Evolutionary conservation across 2,329 filamentous ascomycete genomes (phyloP), one percentile per base, ranked within the genome.

Genomic region (Drechmeria coniospora): DNA sequence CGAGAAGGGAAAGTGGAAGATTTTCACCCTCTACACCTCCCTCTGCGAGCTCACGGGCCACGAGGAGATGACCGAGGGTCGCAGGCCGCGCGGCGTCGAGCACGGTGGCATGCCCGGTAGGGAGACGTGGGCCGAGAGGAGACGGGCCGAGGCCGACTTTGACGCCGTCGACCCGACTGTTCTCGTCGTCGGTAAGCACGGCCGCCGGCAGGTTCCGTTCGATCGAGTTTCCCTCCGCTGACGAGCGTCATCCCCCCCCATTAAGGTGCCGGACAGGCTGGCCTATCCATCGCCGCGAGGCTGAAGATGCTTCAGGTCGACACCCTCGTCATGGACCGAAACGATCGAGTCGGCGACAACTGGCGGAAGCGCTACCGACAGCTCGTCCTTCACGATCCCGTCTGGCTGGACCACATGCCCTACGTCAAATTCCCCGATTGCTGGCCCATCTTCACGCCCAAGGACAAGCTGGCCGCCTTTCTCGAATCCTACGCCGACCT

Each of bases 381-480:
- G 33, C 63, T 80, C 0, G 72, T 79, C 1, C 63, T 76, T 0
- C 75, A 81, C 38, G 75, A 79, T 37, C 72, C 74, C 0, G 67
- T 79, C 2, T 74, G 59, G 56, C 67, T 61, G 32, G 62, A 67
- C 29, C 65, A 72, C 40, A 53, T 78, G 54, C 69, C 75, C 0
- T 80, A 77, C 43, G 38, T 81, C 4, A 51, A 54, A 0, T 81
- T 79, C 42, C 76, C 75, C 0, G 42, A 60, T 0, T 61, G 63
- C 28, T 81, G 75, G 75, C 75, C 75, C 4, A 54, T 76, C 11
- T 81, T 77, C 45, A 78, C 74, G 0, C 73, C 74, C 5, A 80
- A 79, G 42, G 74, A 80, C 46, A 80, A 80, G 42, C 54, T 79
- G 0, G 76, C 61, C 2, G 70, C 78, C 23, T 81, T 70, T 51